Evolutionary conservation across 2,329 filamentous ascomycete genomes (phyloP).

Genomic region (Colletotrichum incanum): DNA sequence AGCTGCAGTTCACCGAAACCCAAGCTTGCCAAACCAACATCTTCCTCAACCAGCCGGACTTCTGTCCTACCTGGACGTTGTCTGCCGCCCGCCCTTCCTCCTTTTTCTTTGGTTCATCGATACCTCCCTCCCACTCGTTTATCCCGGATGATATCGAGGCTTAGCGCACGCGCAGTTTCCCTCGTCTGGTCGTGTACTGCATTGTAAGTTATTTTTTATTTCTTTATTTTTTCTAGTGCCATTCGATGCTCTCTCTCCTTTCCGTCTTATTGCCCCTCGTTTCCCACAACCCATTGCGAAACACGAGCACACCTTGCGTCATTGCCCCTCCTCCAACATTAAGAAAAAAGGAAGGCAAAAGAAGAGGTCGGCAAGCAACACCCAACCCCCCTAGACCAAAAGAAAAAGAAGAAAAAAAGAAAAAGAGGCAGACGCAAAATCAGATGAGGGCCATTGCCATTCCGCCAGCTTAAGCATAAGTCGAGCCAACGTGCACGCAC

Average conservation of each 20-base stretch:
- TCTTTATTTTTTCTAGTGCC: not conserved
- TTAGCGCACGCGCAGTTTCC: slow-evolving; percentile 27
- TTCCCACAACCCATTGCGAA: slow-evolving; percentile 5
- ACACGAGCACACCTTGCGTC: slow-evolving; percentile 6
- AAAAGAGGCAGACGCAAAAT: not conserved
- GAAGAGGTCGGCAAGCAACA: not conserved
- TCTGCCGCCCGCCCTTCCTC: not conserved
- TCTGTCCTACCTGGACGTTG: slow-evolving; percentile 25
- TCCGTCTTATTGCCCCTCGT: not conserved
- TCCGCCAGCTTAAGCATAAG: slow-evolving; percentile 4
- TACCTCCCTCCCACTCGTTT: slow-evolving; percentile 9
- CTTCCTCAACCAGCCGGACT: slow-evolving; percentile 4
- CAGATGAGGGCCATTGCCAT: slow-evolving; percentile 1
- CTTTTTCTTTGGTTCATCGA: not conserved
- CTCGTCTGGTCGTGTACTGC: slow-evolving; percentile 31
- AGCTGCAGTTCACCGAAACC: slow-evolving; percentile 2
- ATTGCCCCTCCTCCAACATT: not conserved
- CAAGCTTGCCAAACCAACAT: slow-evolving; percentile 4
- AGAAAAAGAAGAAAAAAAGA: too few relatives aligned
- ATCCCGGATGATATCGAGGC: slow-evolving; percentile 42
- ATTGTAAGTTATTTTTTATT: slow-evolving; percentile 32
- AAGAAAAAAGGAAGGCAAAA: not conserved
- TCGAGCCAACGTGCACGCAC: slow-evolving; percentile 2
- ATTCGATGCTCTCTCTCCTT: not conserved
- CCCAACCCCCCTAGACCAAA: not conserved